Percentiles rank a stretch among this genome's conserved stretches.
phyloP scores from a whole-genome alignment of 768 basidiomycete genomes.

The Candolleomyces eurysporus region DNA sequence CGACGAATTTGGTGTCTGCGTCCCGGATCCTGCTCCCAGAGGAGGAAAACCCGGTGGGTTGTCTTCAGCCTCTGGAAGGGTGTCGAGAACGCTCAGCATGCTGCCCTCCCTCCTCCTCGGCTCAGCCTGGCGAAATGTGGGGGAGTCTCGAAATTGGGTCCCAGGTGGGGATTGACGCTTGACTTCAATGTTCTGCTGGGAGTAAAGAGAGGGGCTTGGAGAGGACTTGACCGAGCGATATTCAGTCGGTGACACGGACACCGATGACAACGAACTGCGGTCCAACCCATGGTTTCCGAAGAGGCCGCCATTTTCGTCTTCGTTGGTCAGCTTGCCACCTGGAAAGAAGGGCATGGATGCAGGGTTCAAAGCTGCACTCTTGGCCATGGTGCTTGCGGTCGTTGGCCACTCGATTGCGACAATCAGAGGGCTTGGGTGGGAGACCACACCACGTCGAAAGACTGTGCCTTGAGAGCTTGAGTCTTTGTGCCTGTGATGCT shows the following conservation, averaged over 20 bases:
- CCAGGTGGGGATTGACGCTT: slow-evolving; percentile 34
- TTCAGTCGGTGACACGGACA: slow-evolving; percentile 56
- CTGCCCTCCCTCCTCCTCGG: slow-evolving; percentile 45
- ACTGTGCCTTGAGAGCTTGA: neutral
- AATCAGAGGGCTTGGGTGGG: slow-evolving; percentile 35
- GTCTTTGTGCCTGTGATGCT: neutral
- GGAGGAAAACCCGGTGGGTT: slow-evolving; percentile 20
- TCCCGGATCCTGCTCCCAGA: slow-evolving; percentile 14
- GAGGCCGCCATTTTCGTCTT: slow-evolving; percentile 50
- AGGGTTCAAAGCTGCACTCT: slow-evolving; percentile 76
- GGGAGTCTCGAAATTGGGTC: slow-evolving; percentile 44
- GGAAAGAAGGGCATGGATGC: slow-evolving; percentile 86
- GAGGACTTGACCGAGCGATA: slow-evolving; percentile 68
- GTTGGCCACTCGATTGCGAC: slow-evolving; percentile 35
- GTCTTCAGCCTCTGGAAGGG: slow-evolving; percentile 56
- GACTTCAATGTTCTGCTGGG: slow-evolving; percentile 31
- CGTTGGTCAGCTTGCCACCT: slow-evolving; percentile 55
- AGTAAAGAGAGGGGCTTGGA: slow-evolving; percentile 54
- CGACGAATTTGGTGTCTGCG: slow-evolving; percentile 16
- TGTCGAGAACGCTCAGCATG: slow-evolving; percentile 48
- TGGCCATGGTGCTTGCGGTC: slow-evolving; percentile 53
- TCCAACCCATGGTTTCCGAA: slow-evolving; percentile 47
- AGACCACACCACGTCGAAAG: slow-evolving; percentile 1
- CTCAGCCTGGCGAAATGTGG: slow-evolving; percentile 46
- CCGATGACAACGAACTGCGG: slow-evolving; percentile 51